Percentiles rank a stretch among this genome's conserved stretches.
These are phyloP conservation scores for Clavulina sp. DNA, from an alignment of 768 basidiomycete genomes.

Conservation along the genomic window DNA sequence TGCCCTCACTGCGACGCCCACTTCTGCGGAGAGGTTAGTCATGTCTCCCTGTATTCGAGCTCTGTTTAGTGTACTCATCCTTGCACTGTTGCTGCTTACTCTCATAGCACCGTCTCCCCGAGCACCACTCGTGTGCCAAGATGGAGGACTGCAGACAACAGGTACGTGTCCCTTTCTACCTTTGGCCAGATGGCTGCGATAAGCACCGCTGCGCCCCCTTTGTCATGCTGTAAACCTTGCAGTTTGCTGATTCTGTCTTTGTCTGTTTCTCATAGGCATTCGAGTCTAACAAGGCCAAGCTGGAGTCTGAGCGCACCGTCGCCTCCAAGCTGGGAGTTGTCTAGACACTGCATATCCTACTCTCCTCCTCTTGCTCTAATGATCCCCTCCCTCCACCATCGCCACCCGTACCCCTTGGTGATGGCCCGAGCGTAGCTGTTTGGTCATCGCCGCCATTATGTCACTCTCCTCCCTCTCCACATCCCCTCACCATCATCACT, in stretches of 20 bases:
- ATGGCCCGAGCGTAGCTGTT: too few species aligned
- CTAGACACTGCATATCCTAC: constrained; percentile 26
- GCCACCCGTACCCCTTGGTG: too few species aligned
- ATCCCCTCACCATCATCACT: constrained; percentile 2
- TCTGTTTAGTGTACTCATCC: constrained; percentile 1
- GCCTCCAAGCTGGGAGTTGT: constrained; percentile 74
- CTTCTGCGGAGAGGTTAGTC: constrained; percentile 40
- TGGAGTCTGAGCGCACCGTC: constrained; percentile 78
- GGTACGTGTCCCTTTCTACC: background rate
- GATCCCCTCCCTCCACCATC: constrained; percentile 11
- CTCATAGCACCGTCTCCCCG: constrained; percentile 67
- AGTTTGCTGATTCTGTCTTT: background rate
- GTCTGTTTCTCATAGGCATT: constrained; percentile 39
- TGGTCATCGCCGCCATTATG: constrained; percentile 3
- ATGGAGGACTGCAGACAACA: constrained; percentile 61
- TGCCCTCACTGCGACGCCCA: constrained; percentile 63
- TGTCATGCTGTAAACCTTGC: too few species aligned
- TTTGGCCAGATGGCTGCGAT: background rate
- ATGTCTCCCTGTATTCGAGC: background rate
- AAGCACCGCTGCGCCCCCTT: too few species aligned
- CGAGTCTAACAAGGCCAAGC: constrained; percentile 68
- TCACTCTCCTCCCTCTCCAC: background rate
- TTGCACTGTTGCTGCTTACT: constrained; percentile 7
- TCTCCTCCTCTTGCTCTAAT: too few species aligned
- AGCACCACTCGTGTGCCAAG: constrained; percentile 72